Base-by-base conservation (phyloP, 2,329 filamentous ascomycete genomes). In the Aspergillus sp. region DNA sequence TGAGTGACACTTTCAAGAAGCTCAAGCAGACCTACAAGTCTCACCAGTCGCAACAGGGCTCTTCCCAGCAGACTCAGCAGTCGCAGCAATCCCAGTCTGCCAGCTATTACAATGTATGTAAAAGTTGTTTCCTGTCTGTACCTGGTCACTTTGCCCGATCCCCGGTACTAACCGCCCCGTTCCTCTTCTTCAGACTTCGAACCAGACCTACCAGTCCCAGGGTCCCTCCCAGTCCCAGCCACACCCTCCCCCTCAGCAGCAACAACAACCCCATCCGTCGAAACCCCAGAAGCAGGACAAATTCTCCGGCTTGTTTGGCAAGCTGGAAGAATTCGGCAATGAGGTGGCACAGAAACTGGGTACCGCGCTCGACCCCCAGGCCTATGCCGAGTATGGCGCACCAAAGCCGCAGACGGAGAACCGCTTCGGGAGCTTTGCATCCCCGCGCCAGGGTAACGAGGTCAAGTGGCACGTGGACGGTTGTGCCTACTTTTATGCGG, bases 391-490 rank as follows among this genome's bases (percentile, higher is more conserved):
- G 64, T 76, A 75, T 65, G 78, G 71, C 57, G 73, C 70, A 45
- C 69, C 69, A 51, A 78, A 73, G 28, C 67, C 69, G n/a, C 67
- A 65, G 36, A 49, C 82, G 38, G 70, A 82, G 61, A 78, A 86
- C 65, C 80, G 84, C 57, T 87, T 82, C 69, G 76, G 81, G 52
- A 85, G 83, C 61, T 96, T 96, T 78, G 90, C 90, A 1, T 87
- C 90, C 1, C 84, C 88, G 69, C 85, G 90, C 19, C 84, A 85
- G 32, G 89, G 89, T 59, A 89, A 92, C 70, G 81, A 87, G 64
- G 87, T 86, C 63, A 96, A 96, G 81, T 96, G 92, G 91, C 93
- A 90, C 76, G 90, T 95, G 17, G 91, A 95, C 72, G 91, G 89
- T 6, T 91, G 89, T 72, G 87, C 87, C 8, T 95, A 96, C 74